Conservation (phyloP, 345 rosid genomes). For the Dovyalis caffra region DNA sequence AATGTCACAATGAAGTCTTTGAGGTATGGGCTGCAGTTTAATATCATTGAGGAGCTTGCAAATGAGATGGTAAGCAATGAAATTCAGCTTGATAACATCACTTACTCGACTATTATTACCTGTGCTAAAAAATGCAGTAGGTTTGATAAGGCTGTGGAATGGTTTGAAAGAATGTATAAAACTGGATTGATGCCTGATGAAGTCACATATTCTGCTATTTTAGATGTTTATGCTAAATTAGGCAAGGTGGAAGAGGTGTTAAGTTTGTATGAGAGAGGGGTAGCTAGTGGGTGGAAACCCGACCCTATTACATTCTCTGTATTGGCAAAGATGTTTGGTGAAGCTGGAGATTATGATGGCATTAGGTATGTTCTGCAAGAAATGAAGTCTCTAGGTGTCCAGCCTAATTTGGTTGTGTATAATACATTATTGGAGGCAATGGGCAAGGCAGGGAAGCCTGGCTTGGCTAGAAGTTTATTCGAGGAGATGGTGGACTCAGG, state of each 20-base stretch:
- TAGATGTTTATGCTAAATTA: conserved; percentile 79
- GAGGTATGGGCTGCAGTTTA: conserved; percentile 85
- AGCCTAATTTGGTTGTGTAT: conserved; percentile 78
- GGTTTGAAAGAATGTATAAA: conserved; percentile 92
- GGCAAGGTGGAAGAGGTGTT: conserved; percentile 84
- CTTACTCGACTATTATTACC: conserved; percentile 89
- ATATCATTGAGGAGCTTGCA: conserved; percentile 74
- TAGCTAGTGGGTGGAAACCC: conserved; percentile 90
- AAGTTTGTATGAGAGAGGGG: conserved; percentile 89
- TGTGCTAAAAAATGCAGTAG: conserved; percentile 74
- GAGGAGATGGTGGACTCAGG: conserved; percentile 76
- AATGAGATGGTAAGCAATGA: conserved; percentile 73
- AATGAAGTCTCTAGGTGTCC: conserved; percentile 72
- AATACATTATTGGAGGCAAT: conserved; percentile 81
- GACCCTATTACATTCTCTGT: conserved; percentile 75
- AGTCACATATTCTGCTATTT: conserved; percentile 78
- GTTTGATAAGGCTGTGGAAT: conserved; percentile 78
- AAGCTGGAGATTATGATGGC: conserved; percentile 89
- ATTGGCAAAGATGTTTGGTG: conserved; percentile 89
- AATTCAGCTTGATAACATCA: conserved; percentile 81
- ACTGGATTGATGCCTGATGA: conserved; percentile 96
- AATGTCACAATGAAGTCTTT: conserved; percentile 80
- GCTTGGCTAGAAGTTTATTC: conserved; percentile 77
- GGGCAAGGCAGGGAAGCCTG: conserved; percentile 91
- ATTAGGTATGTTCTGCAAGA: conserved; percentile 85